Evolutionary conservation across 2,329 filamentous ascomycete species (phyloP).

Genomic region (Fusarium piperis): DNA sequence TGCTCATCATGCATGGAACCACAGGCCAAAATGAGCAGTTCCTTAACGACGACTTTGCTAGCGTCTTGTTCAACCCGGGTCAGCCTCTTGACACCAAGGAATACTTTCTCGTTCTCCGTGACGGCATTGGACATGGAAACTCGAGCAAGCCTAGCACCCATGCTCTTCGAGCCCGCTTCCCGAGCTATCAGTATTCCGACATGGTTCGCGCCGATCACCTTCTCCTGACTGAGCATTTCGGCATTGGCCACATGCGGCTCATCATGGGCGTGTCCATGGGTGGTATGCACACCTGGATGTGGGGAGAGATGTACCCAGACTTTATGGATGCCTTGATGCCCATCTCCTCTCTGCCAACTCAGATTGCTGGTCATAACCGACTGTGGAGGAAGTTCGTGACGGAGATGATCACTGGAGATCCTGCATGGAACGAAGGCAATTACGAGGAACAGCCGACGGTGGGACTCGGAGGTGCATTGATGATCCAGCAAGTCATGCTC

Average conservation of each 20-base stretch:
- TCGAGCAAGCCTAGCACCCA: slow-evolving; percentile 25
- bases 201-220: slow-evolving; percentile 11
- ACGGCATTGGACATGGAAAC: slow-evolving; percentile 22
- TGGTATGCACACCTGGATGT: slow-evolving; percentile 28
- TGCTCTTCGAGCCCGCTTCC: neutral
- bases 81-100: slow-evolving; percentile 10
- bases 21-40: neutral
- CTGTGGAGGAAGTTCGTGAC: slow-evolving; percentile 24
- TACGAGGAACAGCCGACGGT: slow-evolving; percentile 2
- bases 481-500: slow-evolving; percentile 20
- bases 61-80: slow-evolving; percentile 8
- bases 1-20: slow-evolving; percentile 17
- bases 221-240: slow-evolving; percentile 7
- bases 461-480: neutral
- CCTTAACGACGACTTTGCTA: slow-evolving; percentile 12
- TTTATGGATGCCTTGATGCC: slow-evolving; percentile 25
- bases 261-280: slow-evolving; percentile 22
- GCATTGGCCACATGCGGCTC: slow-evolving; percentile 1
- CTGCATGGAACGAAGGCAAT: slow-evolving; percentile 7
- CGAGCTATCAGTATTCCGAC: slow-evolving; percentile 17
- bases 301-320: neutral
- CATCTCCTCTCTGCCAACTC: slow-evolving; percentile 4
- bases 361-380: slow-evolving; percentile 17
- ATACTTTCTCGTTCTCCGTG: slow-evolving; percentile 26
- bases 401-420: slow-evolving; percentile 13